Percentiles rank a stretch among this genome's conserved stretches.
Conservation (phyloP, 2,329 filamentous ascomycete species). For the Emmonsia crescens region DNA sequence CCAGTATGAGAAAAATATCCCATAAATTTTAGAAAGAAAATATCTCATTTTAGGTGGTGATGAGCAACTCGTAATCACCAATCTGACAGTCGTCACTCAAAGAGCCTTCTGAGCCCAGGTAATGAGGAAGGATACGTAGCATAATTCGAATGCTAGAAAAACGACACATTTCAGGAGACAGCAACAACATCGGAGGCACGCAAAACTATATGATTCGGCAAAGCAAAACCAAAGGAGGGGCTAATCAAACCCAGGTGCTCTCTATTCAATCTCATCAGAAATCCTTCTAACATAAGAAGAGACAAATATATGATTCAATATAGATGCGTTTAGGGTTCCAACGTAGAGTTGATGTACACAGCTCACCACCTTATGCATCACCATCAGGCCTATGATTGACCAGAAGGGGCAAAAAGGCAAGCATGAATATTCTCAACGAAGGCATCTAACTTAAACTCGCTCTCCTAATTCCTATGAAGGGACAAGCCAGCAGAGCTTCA, state of each 20-base stretch:
- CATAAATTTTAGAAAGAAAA: background rate
- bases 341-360: background rate
- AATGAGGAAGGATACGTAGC: background rate
- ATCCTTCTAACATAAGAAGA: background rate
- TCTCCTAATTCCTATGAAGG: background rate
- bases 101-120: background rate
- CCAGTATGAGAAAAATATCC: background rate
- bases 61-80: background rate
- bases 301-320: background rate
- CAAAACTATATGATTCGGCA: too few relatives aligned
- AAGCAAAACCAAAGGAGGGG: background rate
- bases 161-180: background rate
- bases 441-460: background rate
- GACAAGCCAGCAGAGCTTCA: background rate
- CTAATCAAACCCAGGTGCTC: too few relatives aligned
- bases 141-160: background rate
- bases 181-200: background rate
- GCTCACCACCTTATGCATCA: background rate
- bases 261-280: background rate
- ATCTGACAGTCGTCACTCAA: background rate
- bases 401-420: background rate
- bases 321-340: background rate
- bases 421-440: background rate
- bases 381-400: too few relatives aligned
- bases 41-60: background rate